Evolutionary conservation across 75 land plant species (phyloP), one percentile per base, ranked within the genome.

Genomic region (Sequoiadendron giganteum): DNA sequence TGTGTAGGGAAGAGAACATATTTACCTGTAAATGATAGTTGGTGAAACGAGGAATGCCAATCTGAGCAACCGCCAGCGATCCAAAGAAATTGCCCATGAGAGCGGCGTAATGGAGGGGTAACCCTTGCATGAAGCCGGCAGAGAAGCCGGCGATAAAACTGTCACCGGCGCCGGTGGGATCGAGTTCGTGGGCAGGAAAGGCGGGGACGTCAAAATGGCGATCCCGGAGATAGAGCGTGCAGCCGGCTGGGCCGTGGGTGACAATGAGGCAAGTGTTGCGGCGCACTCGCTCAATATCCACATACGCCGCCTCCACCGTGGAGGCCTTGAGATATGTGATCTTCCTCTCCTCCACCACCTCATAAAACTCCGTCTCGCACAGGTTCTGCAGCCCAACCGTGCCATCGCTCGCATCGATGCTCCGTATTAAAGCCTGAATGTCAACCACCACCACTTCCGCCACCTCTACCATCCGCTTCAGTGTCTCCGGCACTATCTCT

Each of bases 101-200:
- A 5, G 94, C 98, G 61, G 99, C 95, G 83, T 97, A 94, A 19
- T 92, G 89, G 42, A 95, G 93, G 21, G 92, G 86, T 87, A 98
- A 85, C 0, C 99, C 99, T 52, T 90, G 90, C 73, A 90, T 89
- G 68, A 98, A 68, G 34, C 99, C 99, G 0, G 93, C 94, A 1
- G 94, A 92, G 70, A 98, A 94, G 3, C 99, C 99, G 14, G 94
- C 99, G 34, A 98, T 75, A 87, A 97, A 97, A 88, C 97, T 97
- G 86, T 98, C 99, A 1, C 99, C 99, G 6, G 99, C 99, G 38
- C 99, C 99, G 0, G 99, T 98, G 4, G 99, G 99, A 91, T 98
- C 99, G 21, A 98, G 86, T 91, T 98, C 95, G 13, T 87, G 75
- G 0, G 95, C 92, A 47, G 87, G 86, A 85, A 98, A 98, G 1